These are phyloP conservation scores for Cucurbitaria berberidis DNA, from an alignment of 2,329 filamentous ascomycete species.

Conservation along the genomic window DNA sequence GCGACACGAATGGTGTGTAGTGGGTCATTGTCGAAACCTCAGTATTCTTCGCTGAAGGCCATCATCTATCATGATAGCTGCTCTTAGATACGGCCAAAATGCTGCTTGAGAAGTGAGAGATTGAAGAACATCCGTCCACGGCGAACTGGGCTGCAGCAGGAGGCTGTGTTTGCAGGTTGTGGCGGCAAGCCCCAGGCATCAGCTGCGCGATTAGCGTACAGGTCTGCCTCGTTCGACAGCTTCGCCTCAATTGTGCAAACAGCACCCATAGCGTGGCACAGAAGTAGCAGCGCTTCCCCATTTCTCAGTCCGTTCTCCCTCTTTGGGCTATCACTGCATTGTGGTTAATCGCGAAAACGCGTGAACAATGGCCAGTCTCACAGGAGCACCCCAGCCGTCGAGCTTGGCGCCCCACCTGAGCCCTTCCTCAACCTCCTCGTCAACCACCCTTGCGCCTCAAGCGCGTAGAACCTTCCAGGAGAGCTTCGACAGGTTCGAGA, in stretches of 20 bases:
- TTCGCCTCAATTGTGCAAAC: not conserved
- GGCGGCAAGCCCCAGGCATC: not conserved
- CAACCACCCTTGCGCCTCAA: not conserved
- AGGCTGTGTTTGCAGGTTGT: not conserved
- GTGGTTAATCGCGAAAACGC: not conserved
- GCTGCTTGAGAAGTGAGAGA: not conserved
- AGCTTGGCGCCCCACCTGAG: not conserved
- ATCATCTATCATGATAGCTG: not conserved
- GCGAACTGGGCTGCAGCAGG: too few species aligned
- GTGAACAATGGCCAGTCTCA: not conserved
- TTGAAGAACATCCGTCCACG: too few species aligned
- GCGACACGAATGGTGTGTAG: not conserved
- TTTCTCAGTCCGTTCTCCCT: not conserved
- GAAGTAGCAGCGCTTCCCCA: not conserved
- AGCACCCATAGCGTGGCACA: not conserved
- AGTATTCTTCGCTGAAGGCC: not conserved
- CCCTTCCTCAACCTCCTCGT: not conserved
- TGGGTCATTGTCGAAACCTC: not conserved
- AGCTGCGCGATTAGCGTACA: not conserved
- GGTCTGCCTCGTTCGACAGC: not conserved
- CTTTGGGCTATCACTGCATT: not conserved
- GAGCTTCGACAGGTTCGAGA: constrained; percentile 29
- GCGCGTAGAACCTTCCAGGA: constrained; percentile 33
- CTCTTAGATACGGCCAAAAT: not conserved
- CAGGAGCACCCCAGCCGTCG: not conserved